These are phyloP conservation scores for Cupressus sempervirens DNA, from an alignment of 75 land plant species.

Conservation along the genomic window DNA sequence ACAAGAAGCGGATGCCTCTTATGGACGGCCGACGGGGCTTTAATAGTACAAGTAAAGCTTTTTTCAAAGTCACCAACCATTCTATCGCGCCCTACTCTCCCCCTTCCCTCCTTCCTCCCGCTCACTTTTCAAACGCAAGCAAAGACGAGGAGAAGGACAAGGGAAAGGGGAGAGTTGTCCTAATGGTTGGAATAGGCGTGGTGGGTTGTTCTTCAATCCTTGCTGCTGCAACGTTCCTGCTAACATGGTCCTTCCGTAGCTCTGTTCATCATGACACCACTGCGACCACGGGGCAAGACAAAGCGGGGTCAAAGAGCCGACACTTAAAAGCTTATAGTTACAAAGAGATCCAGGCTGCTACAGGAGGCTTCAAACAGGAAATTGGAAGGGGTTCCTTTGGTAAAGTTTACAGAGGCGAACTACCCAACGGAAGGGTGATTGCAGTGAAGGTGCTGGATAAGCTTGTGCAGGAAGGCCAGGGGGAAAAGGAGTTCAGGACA, in stretches of 20 bases:
- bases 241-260: not conserved
- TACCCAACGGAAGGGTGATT: no score
- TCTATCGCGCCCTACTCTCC: not conserved
- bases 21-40: conserved; percentile 12
- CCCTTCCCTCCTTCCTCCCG: not conserved
- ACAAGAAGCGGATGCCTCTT: conserved; percentile 12
- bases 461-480: no score
- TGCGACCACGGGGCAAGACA: not conserved
- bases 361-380: conserved; percentile 32
- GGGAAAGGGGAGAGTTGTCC: not conserved
- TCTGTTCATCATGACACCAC: not conserved
- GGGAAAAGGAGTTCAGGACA: no score
- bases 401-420: not conserved
- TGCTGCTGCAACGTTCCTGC: not conserved
- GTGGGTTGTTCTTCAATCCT: not conserved
- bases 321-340: conserved; percentile 21
- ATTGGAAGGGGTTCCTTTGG: conserved; percentile 40
- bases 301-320: no score
- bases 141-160: not conserved
- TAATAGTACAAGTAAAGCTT: not conserved
- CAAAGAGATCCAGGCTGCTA: conserved; percentile 31
- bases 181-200: not conserved
- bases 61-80: not conserved
- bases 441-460: no score
- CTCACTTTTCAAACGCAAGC: not conserved